Base-by-base conservation (phyloP, 2,329 filamentous ascomycete species). In the Fusarium pininemorale region DNA sequence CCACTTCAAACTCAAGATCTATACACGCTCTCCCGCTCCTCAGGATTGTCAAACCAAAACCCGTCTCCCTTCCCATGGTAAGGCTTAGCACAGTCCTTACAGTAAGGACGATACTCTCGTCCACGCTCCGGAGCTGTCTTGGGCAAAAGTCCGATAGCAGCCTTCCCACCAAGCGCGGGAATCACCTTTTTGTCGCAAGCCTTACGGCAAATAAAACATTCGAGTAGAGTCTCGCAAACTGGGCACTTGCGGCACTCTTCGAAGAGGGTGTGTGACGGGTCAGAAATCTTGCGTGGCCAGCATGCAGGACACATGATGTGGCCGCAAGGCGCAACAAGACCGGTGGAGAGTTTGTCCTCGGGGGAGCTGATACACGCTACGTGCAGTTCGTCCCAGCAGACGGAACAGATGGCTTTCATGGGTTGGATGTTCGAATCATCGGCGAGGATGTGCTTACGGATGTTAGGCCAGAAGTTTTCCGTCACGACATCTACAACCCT, bases 271-370 rank as follows among this genome's bases (percentile, higher is more conserved):
- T 47, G 24, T 2, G 16, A 20, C 4, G 12, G 4, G 44, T 22
- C 44, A 18, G 12, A 9, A 45, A 14, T 26, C 44, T 56, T 9
- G 35, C 41, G 45, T 4, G 68, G 68, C 55, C 61, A 71, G 37
- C 66, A 71, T 24, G 30, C 10, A 12, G 8, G 14, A 16, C 61
- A 71, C 60, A 71, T 44, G 5, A 57, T 37, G 32, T 71, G 69
- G 7, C 66, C 66, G 18, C 66, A 71, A 1, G 66, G 61, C 1
- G 66, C 41, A 4, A 71, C 37, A 15, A 61, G 9, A 9, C 38
- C 51, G 28, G 11, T 9, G 4, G 48, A 12, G 18, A 22, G 30
- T 20, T 45, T 32, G 6, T 24, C 44, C 5, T 15, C 8, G 3
- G 60, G 26, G 18, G 18, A 2, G 48, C 45, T 13, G 44, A 41